phyloP scores from a whole-genome alignment of 2,329 filamentous ascomycete genomes.

The Calonectria pseudoturangicola region DNA sequence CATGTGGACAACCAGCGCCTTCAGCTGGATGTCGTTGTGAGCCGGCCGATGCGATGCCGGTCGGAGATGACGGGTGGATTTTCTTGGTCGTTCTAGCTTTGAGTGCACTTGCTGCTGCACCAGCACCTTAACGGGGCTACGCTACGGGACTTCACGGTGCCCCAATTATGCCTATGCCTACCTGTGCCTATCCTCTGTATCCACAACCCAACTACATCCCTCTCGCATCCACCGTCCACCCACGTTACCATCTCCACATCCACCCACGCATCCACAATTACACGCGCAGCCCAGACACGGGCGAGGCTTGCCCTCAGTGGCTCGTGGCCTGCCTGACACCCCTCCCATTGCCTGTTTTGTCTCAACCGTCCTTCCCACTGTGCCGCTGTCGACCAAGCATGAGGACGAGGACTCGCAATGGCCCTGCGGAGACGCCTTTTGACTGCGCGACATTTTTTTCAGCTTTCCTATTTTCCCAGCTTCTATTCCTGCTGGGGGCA shows the following conservation, averaged over 20 bases:
- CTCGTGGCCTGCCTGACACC: not conserved
- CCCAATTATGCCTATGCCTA: constrained; percentile 18
- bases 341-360: constrained; percentile 21
- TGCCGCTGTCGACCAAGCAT: constrained; percentile 21
- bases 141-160: constrained; percentile 49
- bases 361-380: constrained; percentile 1
- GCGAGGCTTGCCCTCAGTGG: constrained; percentile 12
- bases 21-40: constrained; percentile 6
- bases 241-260: constrained; percentile 27
- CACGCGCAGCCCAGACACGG: constrained; percentile 10
- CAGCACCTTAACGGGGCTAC: constrained; percentile 26
- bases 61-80: constrained; percentile 53
- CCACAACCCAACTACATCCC: constrained; percentile 25
- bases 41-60: constrained; percentile 43
- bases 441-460: constrained; percentile 34
- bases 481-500: constrained; percentile 15
- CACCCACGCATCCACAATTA: constrained; percentile 20
- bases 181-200: constrained; percentile 22
- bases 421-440: constrained; percentile 11
- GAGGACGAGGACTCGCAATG: not conserved
- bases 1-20: constrained; percentile 13
- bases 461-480: not conserved
- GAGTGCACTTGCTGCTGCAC: constrained; percentile 31
- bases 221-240: constrained; percentile 24
- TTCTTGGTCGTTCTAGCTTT: constrained; percentile 9